A percentile compares a stretch with the other conserved stretches of the same genome.
These are phyloP conservation scores for Cladosporium sp. DNA, from an alignment of 2,329 filamentous ascomycete genomes.

Conservation along the genomic window DNA sequence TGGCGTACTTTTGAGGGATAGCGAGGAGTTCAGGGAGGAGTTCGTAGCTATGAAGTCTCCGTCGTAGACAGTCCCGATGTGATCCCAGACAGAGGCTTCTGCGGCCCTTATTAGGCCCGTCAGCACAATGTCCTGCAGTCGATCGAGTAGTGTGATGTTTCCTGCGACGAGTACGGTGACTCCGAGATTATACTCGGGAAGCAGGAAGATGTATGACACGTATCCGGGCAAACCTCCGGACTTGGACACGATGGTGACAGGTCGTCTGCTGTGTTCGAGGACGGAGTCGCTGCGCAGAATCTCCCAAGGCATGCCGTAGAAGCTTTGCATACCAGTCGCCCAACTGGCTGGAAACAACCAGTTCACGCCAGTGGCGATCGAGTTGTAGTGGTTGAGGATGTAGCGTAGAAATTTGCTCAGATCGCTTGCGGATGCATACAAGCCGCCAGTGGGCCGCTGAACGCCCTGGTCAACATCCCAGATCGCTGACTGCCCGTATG, in stretches of 20 bases:
- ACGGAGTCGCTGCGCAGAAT: constrained; percentile 46
- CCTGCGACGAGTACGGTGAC: constrained; percentile 45
- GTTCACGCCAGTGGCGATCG: constrained; percentile 43
- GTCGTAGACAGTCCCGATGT: constrained; percentile 22
- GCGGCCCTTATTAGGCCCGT: constrained; percentile 35
- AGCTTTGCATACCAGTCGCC: constrained; percentile 38
- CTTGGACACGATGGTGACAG: constrained; percentile 49
- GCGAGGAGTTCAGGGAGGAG: constrained; percentile 26
- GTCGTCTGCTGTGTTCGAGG: constrained; percentile 37
- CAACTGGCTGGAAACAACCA: constrained; percentile 47
- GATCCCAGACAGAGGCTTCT: constrained; percentile 32
- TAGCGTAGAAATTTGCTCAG: constrained; percentile 47
- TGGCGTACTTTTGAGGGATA: constrained; percentile 23
- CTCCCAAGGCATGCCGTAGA: constrained; percentile 52
- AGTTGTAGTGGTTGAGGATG: constrained; percentile 44
- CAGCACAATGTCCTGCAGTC: constrained; percentile 35
- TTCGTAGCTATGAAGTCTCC: constrained; percentile 23
- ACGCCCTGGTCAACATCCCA: constrained; percentile 46
- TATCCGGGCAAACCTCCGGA: constrained; percentile 47
- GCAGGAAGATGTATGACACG: constrained; percentile 39
- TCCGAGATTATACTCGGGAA: constrained; percentile 48
- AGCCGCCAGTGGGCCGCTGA: constrained; percentile 46
- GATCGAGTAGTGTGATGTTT: constrained; percentile 25
- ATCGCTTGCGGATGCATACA: constrained; percentile 45
- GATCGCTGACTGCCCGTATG: constrained; percentile 34